A percentile compares a stretch with the other conserved stretches of the same genome.
These are phyloP conservation scores for Microcera coccophila DNA, from an alignment of 2,329 filamentous ascomycete species.

Conservation along the genomic window DNA sequence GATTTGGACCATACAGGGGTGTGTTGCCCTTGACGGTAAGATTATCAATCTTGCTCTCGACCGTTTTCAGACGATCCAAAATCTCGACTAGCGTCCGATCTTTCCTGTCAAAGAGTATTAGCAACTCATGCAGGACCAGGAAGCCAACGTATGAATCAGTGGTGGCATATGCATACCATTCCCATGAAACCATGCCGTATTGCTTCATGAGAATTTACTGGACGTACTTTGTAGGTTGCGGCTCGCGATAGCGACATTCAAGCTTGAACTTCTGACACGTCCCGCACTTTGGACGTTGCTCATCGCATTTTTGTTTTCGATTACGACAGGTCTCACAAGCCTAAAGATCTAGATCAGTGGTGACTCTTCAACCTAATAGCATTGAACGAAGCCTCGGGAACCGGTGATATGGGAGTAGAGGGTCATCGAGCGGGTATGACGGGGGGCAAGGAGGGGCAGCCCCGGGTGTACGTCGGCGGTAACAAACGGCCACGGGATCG, in stretches of 20 bases:
- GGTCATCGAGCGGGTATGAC: too few relatives aligned
- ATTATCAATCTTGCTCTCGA: constrained; percentile 54
- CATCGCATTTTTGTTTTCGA: constrained; percentile 63
- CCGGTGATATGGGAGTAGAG: too few relatives aligned
- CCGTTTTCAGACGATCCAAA: constrained; percentile 50
- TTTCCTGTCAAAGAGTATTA: constrained; percentile 42
- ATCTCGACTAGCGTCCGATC: constrained; percentile 61
- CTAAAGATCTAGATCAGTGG: constrained; percentile 26
- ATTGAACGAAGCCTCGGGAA: too few relatives aligned
- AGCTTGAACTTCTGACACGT: constrained; percentile 55
- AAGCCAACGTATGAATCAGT: neutral
- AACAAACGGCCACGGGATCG: constrained; percentile 2
- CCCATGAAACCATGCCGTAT: neutral
- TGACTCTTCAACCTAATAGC: neutral
- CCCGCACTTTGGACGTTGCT: constrained; percentile 57
- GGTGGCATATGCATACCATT: neutral
- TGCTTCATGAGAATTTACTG: constrained; percentile 3
- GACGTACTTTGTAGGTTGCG: constrained; percentile 59
- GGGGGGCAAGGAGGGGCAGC: constrained; percentile 6
- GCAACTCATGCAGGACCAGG: neutral
- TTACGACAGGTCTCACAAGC: constrained; percentile 57
- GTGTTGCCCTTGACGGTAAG: constrained; percentile 27
- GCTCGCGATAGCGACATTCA: constrained; percentile 58
- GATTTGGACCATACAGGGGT: constrained; percentile 16
- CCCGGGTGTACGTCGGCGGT: constrained; percentile 2